These are phyloP conservation scores for Chlamydomonas reinhardtii DNA, from an alignment of 163 green algal species.

Conservation along the genomic window DNA sequence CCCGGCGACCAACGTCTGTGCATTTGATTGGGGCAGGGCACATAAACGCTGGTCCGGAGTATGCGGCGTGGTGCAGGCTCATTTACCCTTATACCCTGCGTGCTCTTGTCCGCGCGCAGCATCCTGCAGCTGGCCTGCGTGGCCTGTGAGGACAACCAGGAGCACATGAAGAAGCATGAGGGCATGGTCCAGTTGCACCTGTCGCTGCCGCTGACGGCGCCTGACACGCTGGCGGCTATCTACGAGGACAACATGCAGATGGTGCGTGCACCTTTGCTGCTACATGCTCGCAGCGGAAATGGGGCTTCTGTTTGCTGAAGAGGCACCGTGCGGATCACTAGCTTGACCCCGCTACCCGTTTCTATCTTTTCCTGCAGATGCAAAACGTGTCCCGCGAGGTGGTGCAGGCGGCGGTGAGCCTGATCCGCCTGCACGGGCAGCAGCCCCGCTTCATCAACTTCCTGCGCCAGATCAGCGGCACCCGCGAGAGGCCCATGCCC, in stretches of 20 bases:
- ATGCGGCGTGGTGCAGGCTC: no score
- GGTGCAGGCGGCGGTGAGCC: conserved; percentile 29
- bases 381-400: conserved; percentile 30
- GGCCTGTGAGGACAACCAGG: conserved; percentile 44
- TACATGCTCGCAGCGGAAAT: neutral
- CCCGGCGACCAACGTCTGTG: no score
- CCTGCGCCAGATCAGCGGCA: conserved; percentile 52
- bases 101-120: neutral
- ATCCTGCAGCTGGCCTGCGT: conserved; percentile 47
- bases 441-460: conserved; percentile 53
- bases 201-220: conserved; percentile 33
- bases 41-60: no score
- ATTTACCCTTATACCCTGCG: no score
- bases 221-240: conserved; percentile 56
- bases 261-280: neutral
- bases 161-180: conserved; percentile 28
- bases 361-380: neutral
- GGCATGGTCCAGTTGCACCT: conserved; percentile 47
- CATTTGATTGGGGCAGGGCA: no score
- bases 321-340: no score
- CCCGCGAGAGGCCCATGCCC: conserved; percentile 41
- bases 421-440: conserved; percentile 42
- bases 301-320: no score
- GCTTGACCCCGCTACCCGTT: no score
- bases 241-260: conserved; percentile 60